Conservation (phyloP, 805 yeast genomes). For the Schizosaccharomyces japonicus region DNA sequence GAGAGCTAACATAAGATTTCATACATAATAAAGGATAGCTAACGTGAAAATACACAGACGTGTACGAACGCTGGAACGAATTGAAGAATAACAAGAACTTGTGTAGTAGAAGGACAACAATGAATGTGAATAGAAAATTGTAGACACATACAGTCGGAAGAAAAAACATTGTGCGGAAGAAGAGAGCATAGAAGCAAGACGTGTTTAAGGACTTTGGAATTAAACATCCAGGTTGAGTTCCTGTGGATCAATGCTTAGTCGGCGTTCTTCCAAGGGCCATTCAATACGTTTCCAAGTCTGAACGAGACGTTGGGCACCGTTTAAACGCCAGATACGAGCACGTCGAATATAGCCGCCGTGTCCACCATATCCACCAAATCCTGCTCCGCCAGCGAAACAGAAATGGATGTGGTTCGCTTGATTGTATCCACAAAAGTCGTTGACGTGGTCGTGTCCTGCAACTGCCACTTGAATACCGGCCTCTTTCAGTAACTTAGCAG, state of each 20-base stretch:
- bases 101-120: no score
- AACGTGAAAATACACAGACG: no score
- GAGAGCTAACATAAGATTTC: no score
- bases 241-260: neutral
- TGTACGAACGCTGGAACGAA: no score
- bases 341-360: constrained; percentile 73
- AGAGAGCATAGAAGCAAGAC: no score
- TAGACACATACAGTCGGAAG: no score
- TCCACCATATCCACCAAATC: constrained; percentile 93
- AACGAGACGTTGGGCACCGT: constrained; percentile 25
- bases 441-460: constrained; percentile 91
- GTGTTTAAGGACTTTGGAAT: no score
- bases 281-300: constrained; percentile 55
- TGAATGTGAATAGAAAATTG: no score
- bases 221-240: no score
- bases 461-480: constrained; percentile 50
- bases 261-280: constrained; percentile 13
- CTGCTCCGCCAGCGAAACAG: constrained; percentile 83
- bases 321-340: constrained; percentile 45
- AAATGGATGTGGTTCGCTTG: constrained; percentile 34
- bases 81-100: no score
- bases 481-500: constrained; percentile 31
- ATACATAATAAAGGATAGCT: no score
- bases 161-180: no score
- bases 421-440: constrained; percentile 53